phyloP scores from a whole-genome alignment of 192 early-diverging fungal species.

The Geranomyces variabilis region DNA sequence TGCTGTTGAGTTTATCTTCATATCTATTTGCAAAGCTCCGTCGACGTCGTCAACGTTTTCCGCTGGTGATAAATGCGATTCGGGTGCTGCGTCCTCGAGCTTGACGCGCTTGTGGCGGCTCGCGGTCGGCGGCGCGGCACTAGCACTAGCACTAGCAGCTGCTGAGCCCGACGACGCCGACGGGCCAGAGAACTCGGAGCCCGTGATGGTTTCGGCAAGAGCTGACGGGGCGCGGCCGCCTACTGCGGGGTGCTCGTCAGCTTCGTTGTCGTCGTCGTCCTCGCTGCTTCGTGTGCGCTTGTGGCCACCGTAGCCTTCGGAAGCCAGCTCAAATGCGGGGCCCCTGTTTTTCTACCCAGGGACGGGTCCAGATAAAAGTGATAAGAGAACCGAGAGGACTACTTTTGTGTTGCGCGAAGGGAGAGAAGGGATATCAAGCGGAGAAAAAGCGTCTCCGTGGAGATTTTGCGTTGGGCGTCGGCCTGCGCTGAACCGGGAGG shows the following conservation, averaged over 20 bases:
- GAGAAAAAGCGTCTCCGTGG: too few relatives aligned
- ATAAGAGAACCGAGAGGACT: too few relatives aligned
- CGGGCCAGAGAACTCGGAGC: conserved; percentile 6
- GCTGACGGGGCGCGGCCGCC: not conserved
- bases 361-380: conserved; percentile 6
- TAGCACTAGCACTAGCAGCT: too few relatives aligned
- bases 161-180: not conserved
- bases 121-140: too few relatives aligned
- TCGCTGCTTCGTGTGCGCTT: conserved; percentile 24
- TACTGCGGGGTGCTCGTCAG: not conserved
- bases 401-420: too few relatives aligned
- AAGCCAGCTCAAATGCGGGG: conserved; percentile 22
- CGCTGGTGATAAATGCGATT: not conserved
- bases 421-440: too few relatives aligned
- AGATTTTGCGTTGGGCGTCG: too few relatives aligned
- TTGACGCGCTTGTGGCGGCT: not conserved
- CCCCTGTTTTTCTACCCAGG: conserved; percentile 17
- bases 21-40: conserved; percentile 8
- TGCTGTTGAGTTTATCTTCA: conserved; percentile 1
- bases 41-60: not conserved
- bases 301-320: conserved; percentile 16
- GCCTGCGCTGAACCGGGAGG: too few relatives aligned
- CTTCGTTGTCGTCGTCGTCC: conserved; percentile 15
- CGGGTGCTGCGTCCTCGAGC: not conserved
- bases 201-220: not conserved